A percentile compares a stretch with the other conserved stretches of the same genome.
Evolutionary conservation across 495 filamentous ascomycete species (phyloP).

Genomic region (Hypomontagnella monticulosa): DNA sequence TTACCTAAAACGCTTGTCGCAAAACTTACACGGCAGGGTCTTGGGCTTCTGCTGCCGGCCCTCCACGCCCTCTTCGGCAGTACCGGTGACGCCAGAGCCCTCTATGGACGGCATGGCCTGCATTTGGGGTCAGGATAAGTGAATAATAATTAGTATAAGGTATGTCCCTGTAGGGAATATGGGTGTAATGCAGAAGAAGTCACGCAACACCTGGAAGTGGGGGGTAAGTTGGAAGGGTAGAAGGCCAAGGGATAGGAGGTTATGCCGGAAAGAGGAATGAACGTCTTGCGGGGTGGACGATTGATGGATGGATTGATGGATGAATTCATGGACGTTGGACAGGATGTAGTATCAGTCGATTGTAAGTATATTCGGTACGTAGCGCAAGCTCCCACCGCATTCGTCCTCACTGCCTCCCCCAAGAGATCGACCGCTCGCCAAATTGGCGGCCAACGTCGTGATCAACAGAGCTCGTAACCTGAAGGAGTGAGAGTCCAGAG

Average conservation of each 20-base stretch:
- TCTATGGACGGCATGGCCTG: slow-evolving; percentile 61
- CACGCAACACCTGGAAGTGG: slow-evolving; percentile 50
- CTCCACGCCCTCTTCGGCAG: slow-evolving; percentile 58
- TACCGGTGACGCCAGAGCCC: slow-evolving; percentile 50
- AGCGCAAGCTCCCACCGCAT: slow-evolving; percentile 35
- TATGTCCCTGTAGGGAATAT: slow-evolving; percentile 49
- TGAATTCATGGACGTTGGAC: slow-evolving; percentile 49
- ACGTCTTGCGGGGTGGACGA: slow-evolving; percentile 46
- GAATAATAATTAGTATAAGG: slow-evolving; percentile 54
- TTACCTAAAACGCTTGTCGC: slow-evolving; percentile 65
- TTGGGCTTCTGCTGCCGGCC: slow-evolving; percentile 63
- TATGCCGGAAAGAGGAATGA: slow-evolving; percentile 51
- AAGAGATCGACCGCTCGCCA: slow-evolving; percentile 37
- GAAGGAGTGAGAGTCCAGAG: slow-evolving; percentile 9
- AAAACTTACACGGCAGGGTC: slow-evolving; percentile 64
- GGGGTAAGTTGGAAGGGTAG: slow-evolving; percentile 45
- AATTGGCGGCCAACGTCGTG: slow-evolving; percentile 33
- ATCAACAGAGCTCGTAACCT: slow-evolving; percentile 31
- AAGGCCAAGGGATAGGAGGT: slow-evolving; percentile 43
- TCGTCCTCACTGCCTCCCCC: slow-evolving; percentile 28
- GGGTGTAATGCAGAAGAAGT: slow-evolving; percentile 49
- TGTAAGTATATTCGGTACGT: slow-evolving; percentile 46
- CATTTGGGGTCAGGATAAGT: slow-evolving; percentile 50
- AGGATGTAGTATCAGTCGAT: slow-evolving; percentile 43
- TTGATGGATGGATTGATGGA: slow-evolving; percentile 41